These are phyloP conservation scores for Lodderomyces orthopsilosis DNA, from an alignment of 1,139 yeast genomes.

Conservation along the genomic window DNA sequence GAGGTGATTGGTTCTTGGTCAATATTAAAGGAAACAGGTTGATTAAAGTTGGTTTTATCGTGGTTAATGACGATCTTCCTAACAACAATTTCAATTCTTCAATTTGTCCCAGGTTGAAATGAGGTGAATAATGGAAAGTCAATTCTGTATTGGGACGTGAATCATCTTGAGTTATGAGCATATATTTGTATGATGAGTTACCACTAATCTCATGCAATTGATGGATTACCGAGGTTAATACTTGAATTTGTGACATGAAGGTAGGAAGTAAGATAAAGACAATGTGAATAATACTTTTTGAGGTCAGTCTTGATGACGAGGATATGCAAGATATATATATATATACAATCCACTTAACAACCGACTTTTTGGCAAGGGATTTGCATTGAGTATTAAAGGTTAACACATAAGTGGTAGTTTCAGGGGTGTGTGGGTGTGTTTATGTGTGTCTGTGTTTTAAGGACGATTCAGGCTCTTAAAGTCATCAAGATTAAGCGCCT, in stretches of 20 bases:
- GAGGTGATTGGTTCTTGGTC: conserved; percentile 1
- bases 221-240: neutral
- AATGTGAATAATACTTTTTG: neutral
- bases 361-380: neutral
- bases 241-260: neutral
- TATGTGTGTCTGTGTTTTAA: neutral
- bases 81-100: conserved; percentile 14
- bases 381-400: neutral
- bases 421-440: neutral
- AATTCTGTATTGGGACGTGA: conserved; percentile 10
- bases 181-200: conserved; percentile 6
- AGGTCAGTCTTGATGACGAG: neutral
- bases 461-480: no score
- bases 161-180: conserved; percentile 10
- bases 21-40: conserved; percentile 10
- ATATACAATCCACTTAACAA: neutral
- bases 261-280: neutral
- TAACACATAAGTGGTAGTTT: neutral
- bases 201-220: conserved; percentile 2
- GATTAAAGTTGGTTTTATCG: conserved; percentile 17
- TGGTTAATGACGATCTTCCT: conserved; percentile 10
- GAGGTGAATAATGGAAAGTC: conserved; percentile 16
- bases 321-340: neutral
- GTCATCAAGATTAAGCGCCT: no score
- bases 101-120: conserved; percentile 15